These are phyloP conservation scores for Melastoma candidum DNA, from an alignment of 441 rosid genomes.

Conservation along the genomic window DNA sequence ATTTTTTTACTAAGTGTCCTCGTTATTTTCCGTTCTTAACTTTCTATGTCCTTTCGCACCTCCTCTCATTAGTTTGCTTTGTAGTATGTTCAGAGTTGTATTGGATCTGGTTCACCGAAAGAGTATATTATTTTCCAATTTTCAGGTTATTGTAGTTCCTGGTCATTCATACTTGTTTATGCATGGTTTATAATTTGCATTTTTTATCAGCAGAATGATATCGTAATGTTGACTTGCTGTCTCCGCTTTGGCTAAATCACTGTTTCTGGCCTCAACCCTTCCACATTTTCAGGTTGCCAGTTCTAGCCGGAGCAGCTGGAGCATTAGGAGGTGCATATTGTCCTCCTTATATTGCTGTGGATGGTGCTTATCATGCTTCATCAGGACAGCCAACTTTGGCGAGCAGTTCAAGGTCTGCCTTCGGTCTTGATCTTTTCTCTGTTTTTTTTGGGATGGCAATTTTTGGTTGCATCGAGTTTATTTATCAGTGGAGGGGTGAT, in stretches of 20 bases:
- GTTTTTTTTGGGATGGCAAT: not conserved
- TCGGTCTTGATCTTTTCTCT: not conserved
- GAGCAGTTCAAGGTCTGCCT: conserved; percentile 50
- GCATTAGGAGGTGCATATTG: conserved; percentile 70
- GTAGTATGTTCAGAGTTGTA: too few relatives aligned
- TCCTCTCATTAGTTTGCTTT: not conserved
- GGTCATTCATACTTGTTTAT: too few relatives aligned
- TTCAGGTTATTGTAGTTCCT: too few relatives aligned
- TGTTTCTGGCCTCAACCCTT: not conserved
- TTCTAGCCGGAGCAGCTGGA: conserved; percentile 78
- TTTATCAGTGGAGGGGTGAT: too few relatives aligned
- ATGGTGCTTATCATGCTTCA: conserved; percentile 58
- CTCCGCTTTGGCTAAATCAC: too few relatives aligned
- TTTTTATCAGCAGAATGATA: too few relatives aligned
- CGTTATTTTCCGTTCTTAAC: not conserved
- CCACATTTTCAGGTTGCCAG: conserved; percentile 61
- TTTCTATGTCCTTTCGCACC: not conserved
- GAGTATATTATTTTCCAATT: too few relatives aligned
- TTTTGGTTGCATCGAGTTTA: too few relatives aligned
- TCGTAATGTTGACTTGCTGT: too few relatives aligned
- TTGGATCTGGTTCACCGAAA: too few relatives aligned
- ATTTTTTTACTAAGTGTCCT: not conserved
- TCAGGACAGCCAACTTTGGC: conserved; percentile 45
- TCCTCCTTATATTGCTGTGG: conserved; percentile 65
- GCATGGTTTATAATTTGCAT: too few relatives aligned